Conservation (phyloP, 1,139 yeast species). For the Protomyces inouyei region DNA sequence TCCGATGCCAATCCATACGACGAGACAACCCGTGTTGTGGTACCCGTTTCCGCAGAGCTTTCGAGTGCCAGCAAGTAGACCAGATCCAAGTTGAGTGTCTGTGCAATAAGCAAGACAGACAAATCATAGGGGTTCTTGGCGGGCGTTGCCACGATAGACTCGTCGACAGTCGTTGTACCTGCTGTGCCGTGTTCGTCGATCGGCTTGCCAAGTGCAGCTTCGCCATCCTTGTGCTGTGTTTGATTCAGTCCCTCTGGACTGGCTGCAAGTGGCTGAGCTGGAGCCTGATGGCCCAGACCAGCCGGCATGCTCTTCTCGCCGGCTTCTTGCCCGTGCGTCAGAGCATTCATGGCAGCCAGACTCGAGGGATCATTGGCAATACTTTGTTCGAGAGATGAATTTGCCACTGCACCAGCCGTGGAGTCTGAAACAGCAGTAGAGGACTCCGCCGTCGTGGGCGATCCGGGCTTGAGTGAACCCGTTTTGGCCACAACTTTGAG, state of each 20-base stretch:
- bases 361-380: neutral
- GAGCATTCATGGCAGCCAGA: neutral
- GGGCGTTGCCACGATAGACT: neutral
- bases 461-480: constrained; percentile 6
- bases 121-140: constrained; percentile 23
- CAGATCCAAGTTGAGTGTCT: constrained; percentile 27
- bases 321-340: neutral
- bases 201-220: neutral
- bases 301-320: neutral
- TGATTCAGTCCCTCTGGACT: neutral
- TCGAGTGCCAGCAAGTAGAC: constrained; percentile 27
- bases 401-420: neutral
- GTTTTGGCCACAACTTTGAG: constrained; percentile 23
- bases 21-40: constrained; percentile 29
- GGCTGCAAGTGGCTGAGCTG: neutral
- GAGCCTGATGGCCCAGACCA: neutral
- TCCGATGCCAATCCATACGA: constrained; percentile 34
- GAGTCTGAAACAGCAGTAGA: neutral
- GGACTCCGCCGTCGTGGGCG: neutral
- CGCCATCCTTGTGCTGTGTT: neutral
- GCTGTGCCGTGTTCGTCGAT: neutral
- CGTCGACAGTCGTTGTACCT: neutral
- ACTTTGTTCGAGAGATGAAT: neutral
- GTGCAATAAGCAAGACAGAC: constrained; percentile 27
- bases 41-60: neutral